Evolutionary conservation across 73 alveolate genomes (phyloP).

Genomic region (Symbiodinium pilosum): DNA sequence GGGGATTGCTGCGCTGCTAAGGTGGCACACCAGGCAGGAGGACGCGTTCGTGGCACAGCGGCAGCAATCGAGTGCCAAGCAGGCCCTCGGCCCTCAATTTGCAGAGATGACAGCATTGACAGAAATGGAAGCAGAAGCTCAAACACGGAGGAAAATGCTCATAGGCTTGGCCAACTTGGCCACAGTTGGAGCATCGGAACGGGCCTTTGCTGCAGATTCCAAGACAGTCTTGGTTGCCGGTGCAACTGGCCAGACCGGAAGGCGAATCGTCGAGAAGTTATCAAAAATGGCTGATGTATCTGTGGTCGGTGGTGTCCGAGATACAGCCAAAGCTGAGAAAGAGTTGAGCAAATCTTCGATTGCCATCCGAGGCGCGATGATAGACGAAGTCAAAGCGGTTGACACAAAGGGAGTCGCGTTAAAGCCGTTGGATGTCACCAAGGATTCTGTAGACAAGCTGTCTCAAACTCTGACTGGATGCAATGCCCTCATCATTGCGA

Average conservation of each 20-base stretch:
- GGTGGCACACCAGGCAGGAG: not conserved
- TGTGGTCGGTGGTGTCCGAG: conserved; percentile 66
- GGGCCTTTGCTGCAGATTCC: conserved; percentile 12
- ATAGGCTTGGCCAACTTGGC: not conserved
- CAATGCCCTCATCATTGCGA: conserved; percentile 74
- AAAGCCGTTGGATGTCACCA: conserved; percentile 56
- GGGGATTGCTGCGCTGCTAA: not conserved
- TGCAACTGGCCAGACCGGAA: conserved; percentile 94
- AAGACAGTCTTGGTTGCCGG: conserved; percentile 90
- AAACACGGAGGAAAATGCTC: not conserved
- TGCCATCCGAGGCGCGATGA: conserved; percentile 87
- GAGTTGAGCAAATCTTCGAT: conserved; percentile 66
- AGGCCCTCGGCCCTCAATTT: no score
- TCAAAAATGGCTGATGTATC: not conserved
- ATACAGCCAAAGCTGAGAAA: conserved; percentile 37
- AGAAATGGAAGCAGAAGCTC: not conserved
- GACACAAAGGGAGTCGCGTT: conserved; percentile 56
- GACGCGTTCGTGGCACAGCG: not conserved
- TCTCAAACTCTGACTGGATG: conserved; percentile 28
- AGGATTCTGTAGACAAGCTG: conserved; percentile 76
- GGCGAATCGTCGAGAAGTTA: conserved; percentile 73
- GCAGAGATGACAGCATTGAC: not conserved
- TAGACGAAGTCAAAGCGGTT: conserved; percentile 79
- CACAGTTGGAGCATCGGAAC: not conserved
- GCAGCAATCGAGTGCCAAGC: not conserved